Evolutionary conservation across 352 stramenopile genomes (phyloP).

Genomic region (Phytopythium kandeliae): DNA sequence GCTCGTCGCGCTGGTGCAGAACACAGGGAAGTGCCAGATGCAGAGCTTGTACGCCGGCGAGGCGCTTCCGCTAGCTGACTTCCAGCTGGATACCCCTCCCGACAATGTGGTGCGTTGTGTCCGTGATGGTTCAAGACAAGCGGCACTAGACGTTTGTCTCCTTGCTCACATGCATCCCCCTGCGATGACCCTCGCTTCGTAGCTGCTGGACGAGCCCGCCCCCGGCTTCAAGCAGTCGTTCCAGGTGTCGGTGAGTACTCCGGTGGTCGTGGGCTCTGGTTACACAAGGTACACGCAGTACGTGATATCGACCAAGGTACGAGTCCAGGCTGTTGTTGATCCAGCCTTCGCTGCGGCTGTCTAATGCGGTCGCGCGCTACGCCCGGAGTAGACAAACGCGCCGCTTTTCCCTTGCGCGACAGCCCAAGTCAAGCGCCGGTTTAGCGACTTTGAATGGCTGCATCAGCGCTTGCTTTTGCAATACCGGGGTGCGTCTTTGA

Average conservation of each 20-base stretch:
- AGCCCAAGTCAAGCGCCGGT: slow-evolving; percentile 81
- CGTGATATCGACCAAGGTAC: slow-evolving; percentile 81
- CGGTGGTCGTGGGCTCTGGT: slow-evolving; percentile 68
- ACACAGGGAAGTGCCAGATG: slow-evolving; percentile 77
- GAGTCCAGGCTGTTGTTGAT: not conserved
- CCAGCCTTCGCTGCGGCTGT: not conserved
- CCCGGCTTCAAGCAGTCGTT: slow-evolving; percentile 58
- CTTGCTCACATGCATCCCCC: not conserved
- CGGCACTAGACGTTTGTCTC: not conserved
- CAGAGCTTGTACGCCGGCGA: slow-evolving; percentile 76
- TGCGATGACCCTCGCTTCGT: not conserved
- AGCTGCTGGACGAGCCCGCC: slow-evolving; percentile 47
- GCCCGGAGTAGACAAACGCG: slow-evolving; percentile 45
- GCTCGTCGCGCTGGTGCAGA: slow-evolving; percentile 83
- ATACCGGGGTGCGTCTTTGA: slow-evolving; percentile 59
- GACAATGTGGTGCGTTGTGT: slow-evolving; percentile 59
- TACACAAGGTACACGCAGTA: slow-evolving; percentile 88
- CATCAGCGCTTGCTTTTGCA: slow-evolving; percentile 71
- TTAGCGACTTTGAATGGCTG: slow-evolving; percentile 90
- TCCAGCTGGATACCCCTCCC: slow-evolving; percentile 69
- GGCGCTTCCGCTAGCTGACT: slow-evolving; percentile 63
- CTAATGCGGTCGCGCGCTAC: not conserved
- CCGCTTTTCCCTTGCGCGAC: slow-evolving; percentile 54
- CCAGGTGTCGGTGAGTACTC: slow-evolving; percentile 69
- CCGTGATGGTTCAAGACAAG: not conserved